Evolutionary conservation across 768 basidiomycete species (phyloP).

Genomic region (Porpolomopsis calyptriformis): DNA sequence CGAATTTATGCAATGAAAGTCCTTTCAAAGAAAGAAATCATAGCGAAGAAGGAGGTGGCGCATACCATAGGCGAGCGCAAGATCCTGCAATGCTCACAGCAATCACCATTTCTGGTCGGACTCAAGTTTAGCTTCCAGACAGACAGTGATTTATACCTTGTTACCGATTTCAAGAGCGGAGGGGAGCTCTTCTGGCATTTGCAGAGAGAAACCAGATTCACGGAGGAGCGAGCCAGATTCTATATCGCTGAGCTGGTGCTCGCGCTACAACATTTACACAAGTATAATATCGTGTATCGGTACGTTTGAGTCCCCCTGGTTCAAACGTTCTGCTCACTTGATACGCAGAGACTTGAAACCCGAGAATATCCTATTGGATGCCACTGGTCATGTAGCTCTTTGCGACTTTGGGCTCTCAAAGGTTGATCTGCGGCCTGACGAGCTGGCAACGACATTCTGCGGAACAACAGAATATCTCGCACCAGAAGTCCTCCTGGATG

Average conservation of each 20-base stretch:
- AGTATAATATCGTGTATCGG: constrained; percentile 93
- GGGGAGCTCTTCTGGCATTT: constrained; percentile 99
- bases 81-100: constrained; percentile 87
- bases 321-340: constrained; percentile 1
- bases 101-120: constrained; percentile 95
- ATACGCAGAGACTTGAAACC: constrained; percentile 80
- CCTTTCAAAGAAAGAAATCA: constrained; percentile 95
- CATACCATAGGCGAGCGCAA: constrained; percentile 99
- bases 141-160: constrained; percentile 86
- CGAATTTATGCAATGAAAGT: constrained; percentile 99
- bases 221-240: constrained; percentile 87
- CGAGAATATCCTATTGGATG: constrained; percentile 96
- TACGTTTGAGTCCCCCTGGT: constrained; percentile 27
- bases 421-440: constrained; percentile 83
- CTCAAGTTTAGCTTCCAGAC: constrained; percentile 99
- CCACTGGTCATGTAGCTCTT: constrained; percentile 94
- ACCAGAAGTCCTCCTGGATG: constrained; percentile 95
- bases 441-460: constrained; percentile 98
- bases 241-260: constrained; percentile 94
- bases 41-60: constrained; percentile 98
- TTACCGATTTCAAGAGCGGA: constrained; percentile 98
- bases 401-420: constrained; percentile 99
- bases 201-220: constrained; percentile 89
- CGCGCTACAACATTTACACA: constrained; percentile 94
- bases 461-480: constrained; percentile 98